Evolutionary conservation across 2,329 filamentous ascomycete genomes (phyloP), one percentile per base, ranked within the genome.

Genomic region (Cordyceps militaris): DNA sequence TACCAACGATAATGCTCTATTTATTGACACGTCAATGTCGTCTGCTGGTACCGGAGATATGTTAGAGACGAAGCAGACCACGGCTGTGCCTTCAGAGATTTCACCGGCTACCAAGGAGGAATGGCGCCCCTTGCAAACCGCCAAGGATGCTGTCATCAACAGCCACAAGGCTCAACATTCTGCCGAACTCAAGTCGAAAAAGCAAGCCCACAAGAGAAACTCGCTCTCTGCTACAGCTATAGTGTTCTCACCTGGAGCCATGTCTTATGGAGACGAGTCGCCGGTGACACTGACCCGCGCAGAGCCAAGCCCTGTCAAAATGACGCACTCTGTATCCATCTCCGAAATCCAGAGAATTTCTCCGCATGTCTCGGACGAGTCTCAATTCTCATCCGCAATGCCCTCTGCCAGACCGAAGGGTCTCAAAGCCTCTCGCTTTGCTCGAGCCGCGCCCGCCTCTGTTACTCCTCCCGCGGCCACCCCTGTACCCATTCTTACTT

Each of bases 201-300:
- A 40, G 43, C 30, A 53, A 26, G 24, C 48, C 14, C 46, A 52
- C n/a, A 40, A 60, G 42, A 57, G 46, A 43, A 58, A 58, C 11
- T 84, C 84, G 3, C 75, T 92, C 24, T 92, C 89, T 36, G 86
- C 88, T 4, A 79, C 83, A 16, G 88, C 89, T 0, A 83, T 82
- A 64, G 80, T 87, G 0, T 95, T 94, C 67, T 79, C 76, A 4
- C 79, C 81, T 14, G 73, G 75, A 19, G 71, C 66, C 32, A 61
- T 67, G 63, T 59, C 70, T 60, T 64, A 66, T 38, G 58, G 67
- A 8, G 62, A 66, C n/a, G 61, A 59, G 30, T 63, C 66, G 23
- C 64, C 64, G 3, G 61, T 59, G 23, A 56, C 48, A 23, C 13
- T 52, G 13, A 53, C 42, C 24, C 56, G 48, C 38, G 50, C 56